A percentile compares a stretch with the other conserved stretches of the same genome.
phyloP scores from a whole-genome alignment of 495 filamentous ascomycete genomes.

The Hypoxylon intermedium region DNA sequence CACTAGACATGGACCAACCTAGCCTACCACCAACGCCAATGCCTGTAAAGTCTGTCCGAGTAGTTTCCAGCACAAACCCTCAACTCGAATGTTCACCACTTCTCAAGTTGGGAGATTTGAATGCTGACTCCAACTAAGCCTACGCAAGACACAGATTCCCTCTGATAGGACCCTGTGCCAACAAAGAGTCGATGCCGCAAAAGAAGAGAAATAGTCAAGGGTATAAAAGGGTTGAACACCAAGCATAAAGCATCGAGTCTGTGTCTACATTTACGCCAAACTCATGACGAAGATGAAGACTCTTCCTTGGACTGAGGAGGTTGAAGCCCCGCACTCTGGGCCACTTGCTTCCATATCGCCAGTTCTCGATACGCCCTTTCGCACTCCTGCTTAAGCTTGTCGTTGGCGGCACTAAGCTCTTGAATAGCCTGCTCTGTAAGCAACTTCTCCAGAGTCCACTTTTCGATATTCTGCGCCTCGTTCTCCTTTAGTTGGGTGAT shows the following conservation, averaged over 20 bases:
- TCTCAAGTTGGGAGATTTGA: constrained; percentile 4
- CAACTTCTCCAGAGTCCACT: constrained; percentile 96
- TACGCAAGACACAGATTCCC: background rate
- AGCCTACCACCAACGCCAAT: constrained; percentile 30
- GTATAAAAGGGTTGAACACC: constrained; percentile 31
- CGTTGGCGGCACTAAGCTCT: constrained; percentile 85
- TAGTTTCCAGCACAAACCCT: constrained; percentile 10
- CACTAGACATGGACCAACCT: constrained; percentile 10
- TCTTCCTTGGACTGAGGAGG: constrained; percentile 53
- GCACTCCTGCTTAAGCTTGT: constrained; percentile 84
- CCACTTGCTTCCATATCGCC: constrained; percentile 84
- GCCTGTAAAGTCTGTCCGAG: constrained; percentile 16
- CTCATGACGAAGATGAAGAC: constrained; percentile 21
- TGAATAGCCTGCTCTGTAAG: constrained; percentile 92
- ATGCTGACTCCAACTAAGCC: constrained; percentile 1
- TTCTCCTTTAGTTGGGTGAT: constrained; percentile 95
- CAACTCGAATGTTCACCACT: constrained; percentile 10
- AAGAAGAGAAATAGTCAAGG: constrained; percentile 24
- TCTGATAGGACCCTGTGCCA: too few relatives aligned
- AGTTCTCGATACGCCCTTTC: constrained; percentile 76
- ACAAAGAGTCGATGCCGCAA: constrained; percentile 18
- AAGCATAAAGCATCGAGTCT: constrained; percentile 24
- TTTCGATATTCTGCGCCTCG: constrained; percentile 89
- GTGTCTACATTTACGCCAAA: background rate
- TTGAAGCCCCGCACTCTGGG: constrained; percentile 74